phyloP scores from a whole-genome alignment of 2,329 filamentous ascomycete genomes.

The Daldinia sp. region DNA sequence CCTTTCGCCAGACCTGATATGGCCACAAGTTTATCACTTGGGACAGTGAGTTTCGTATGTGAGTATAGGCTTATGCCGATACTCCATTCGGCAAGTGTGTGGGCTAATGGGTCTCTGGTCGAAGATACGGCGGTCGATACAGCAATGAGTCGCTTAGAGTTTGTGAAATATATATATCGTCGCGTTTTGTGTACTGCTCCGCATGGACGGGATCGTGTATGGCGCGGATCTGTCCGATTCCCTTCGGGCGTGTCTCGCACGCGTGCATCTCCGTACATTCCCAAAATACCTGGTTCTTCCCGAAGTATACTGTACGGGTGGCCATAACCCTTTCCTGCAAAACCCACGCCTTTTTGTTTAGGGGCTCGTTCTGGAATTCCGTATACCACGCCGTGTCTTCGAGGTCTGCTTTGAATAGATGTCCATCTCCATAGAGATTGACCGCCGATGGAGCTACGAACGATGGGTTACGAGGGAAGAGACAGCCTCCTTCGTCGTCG shows the following conservation, averaged over 20 bases:
- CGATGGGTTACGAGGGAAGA: slow-evolving; percentile 6
- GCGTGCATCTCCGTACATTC: slow-evolving; percentile 17
- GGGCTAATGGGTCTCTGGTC: not conserved
- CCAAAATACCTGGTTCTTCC: slow-evolving; percentile 20
- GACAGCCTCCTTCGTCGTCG: slow-evolving; percentile 20
- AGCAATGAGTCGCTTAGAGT: not conserved
- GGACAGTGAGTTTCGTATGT: not conserved
- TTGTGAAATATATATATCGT: not conserved
- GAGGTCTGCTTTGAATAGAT: not conserved
- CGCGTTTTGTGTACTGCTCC: not conserved
- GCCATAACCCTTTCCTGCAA: slow-evolving; percentile 20
- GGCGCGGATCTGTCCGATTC: not conserved
- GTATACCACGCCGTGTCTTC: not conserved
- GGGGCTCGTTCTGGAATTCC: not conserved
- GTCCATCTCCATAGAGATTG: not conserved
- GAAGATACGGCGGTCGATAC: not conserved
- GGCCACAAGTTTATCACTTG: not conserved
- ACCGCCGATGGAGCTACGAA: slow-evolving; percentile 5
- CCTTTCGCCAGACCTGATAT: not conserved
- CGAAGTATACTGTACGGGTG: slow-evolving; percentile 20
- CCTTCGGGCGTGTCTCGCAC: slow-evolving; percentile 9
- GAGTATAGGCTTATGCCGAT: not conserved
- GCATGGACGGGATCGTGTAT: not conserved
- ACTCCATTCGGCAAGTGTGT: not conserved
- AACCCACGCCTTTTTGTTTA: slow-evolving; percentile 12